phyloP scores from a whole-genome alignment of 176 grass and related monocot species.

The Aegilops longissima region DNA sequence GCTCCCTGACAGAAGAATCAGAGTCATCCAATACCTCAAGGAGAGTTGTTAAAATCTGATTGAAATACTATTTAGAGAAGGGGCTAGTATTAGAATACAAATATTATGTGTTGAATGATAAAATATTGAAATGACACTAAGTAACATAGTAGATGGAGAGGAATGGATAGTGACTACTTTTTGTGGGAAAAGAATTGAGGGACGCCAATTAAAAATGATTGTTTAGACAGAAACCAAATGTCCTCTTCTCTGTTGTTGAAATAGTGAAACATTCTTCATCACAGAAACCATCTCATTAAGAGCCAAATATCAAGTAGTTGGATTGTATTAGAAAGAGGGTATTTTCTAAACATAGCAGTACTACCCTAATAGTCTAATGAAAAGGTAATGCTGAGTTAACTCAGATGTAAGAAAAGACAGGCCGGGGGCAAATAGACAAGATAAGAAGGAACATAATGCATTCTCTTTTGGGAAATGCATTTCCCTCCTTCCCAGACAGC shows the following conservation, averaged over 20 bases:
- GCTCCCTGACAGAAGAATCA: slow-evolving; percentile 67
- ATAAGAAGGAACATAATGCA: neutral
- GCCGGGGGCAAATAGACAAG: neutral
- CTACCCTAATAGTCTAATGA: neutral
- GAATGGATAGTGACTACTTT: neutral
- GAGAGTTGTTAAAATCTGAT: slow-evolving; percentile 85
- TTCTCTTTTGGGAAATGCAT: neutral
- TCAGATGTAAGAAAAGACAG: slow-evolving; percentile 1
- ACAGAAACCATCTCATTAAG: neutral
- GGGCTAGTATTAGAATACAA: slow-evolving; percentile 35
- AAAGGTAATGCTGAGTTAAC: neutral
- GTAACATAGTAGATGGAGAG: slow-evolving; percentile 11
- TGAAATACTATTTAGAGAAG: slow-evolving; percentile 65
- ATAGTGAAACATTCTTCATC: neutral
- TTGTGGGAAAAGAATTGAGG: neutral
- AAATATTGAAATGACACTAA: neutral
- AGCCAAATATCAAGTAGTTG: neutral
- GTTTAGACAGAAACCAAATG: slow-evolving; percentile 7
- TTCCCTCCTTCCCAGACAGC: neutral
- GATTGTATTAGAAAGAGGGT: neutral
- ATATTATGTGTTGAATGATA: slow-evolving; percentile 11
- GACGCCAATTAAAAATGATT: slow-evolving; percentile 1
- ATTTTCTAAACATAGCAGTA: neutral
- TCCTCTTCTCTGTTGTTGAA: slow-evolving; percentile 5
- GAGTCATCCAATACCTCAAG: slow-evolving; percentile 77